These are phyloP conservation scores for Fusarium gaditjirri DNA, from an alignment of 2,329 filamentous ascomycete genomes.

Conservation along the genomic window DNA sequence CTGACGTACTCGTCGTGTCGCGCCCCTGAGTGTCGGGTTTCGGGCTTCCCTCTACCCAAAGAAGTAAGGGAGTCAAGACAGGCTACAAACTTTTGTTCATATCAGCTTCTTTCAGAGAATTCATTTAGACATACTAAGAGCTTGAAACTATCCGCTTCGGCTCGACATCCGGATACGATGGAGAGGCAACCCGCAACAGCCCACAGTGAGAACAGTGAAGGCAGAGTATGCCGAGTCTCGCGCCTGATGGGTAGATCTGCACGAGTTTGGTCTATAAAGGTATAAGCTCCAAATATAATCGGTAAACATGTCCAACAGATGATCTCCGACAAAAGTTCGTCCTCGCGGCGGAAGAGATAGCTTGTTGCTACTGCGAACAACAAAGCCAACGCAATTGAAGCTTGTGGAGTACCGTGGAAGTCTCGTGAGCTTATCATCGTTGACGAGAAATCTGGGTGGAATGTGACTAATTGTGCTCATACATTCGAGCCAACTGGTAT, in stretches of 20 bases:
- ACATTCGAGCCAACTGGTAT: too few relatives aligned
- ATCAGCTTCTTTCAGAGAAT: background rate
- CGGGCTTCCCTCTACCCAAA: background rate
- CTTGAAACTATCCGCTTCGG: background rate
- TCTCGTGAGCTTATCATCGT: background rate
- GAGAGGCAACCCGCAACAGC: background rate
- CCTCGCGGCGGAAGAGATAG: background rate
- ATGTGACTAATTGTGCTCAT: rapidly evolving
- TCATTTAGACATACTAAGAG: background rate
- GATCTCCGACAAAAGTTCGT: background rate
- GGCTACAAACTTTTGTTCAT: background rate
- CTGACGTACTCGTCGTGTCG: background rate
- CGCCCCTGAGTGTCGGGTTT: background rate
- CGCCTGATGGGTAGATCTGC: background rate
- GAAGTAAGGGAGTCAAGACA: background rate
- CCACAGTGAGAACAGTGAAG: background rate
- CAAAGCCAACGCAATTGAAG: background rate
- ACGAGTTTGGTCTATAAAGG: background rate
- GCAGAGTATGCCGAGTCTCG: background rate
- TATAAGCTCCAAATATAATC: background rate
- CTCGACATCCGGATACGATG: background rate
- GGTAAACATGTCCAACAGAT: background rate
- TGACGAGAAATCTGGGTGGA: rapidly evolving
- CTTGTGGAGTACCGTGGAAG: rapidly evolving
- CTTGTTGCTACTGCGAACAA: background rate